Base-by-base conservation (phyloP, 345 rosid species). In the Cardamine occulta region DNA sequence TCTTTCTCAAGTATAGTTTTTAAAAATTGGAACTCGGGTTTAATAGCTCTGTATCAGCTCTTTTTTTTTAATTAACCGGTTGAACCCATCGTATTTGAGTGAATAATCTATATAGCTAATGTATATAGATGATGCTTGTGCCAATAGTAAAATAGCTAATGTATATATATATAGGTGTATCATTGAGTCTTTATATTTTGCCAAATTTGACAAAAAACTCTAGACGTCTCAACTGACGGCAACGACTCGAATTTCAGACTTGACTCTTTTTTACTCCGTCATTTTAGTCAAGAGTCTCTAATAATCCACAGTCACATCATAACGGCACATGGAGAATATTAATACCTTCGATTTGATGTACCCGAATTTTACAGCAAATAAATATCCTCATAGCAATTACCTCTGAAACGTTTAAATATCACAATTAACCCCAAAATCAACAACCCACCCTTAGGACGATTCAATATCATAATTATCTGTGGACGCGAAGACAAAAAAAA, bases 181-280 rank as follows among this genome's bases (percentile, higher is more conserved):
- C 19, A 19, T 19, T 19, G 51, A 56, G 51, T 55, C 24, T 55
- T 19, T 55, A 8, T 42, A 39, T 31, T 58, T 49, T 45, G 49
- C 51, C 68, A 73, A 73, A 61, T 24, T 72, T 61, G 76, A 37
- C 10, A 51, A 62, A 62, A 59, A 59, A 60, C 59, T 59, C 29
- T 24, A 8, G 21, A 70, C 10, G 37, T 61, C 10, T 31, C 14
- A 44, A 23, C 23, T 52, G 54, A 68, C 63, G 63, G 52, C 29
- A 54, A 58, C 66, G 55, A 44, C 21, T 28, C 17, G 4, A 4
- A 19, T 48, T 71, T n/a, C 47, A 29, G 1, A 37, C 29, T 52
- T 51, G 69, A 39, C 69, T 62, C 29, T 14, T 37, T 62, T 52
- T 11, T 19, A 39, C n/a, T 49, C 18, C 6, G 15, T 37, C 24